These are phyloP conservation scores for Tulasnella sp. DNA, from an alignment of 768 basidiomycete species.

Conservation along the genomic window DNA sequence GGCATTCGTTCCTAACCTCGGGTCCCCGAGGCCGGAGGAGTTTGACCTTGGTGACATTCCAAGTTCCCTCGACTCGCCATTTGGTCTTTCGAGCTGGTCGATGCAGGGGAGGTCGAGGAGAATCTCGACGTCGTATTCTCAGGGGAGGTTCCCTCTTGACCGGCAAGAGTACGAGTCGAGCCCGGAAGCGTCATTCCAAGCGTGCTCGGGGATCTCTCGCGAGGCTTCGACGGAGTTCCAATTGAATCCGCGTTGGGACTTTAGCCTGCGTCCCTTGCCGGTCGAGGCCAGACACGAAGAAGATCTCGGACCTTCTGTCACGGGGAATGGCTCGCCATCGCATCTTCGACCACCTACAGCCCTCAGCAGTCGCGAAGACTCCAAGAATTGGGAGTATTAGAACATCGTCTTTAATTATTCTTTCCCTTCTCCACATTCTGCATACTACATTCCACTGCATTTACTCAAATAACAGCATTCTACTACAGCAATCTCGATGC, in stretches of 20 bases:
- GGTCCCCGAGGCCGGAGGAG: neutral
- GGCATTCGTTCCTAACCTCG: neutral
- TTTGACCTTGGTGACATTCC: neutral
- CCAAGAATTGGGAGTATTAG: constrained; percentile 8
- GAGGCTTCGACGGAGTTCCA: neutral
- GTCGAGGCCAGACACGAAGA: neutral
- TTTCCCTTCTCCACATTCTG: neutral
- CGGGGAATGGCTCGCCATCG: neutral
- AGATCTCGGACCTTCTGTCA: neutral
- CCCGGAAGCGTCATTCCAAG: neutral
- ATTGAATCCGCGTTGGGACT: neutral
- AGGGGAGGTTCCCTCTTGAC: neutral
- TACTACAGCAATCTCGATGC: neutral
- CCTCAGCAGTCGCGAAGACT: neutral
- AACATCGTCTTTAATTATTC: neutral
- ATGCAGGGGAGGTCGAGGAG: neutral
- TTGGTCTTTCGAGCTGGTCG: neutral
- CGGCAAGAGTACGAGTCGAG: neutral
- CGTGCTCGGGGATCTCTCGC: neutral
- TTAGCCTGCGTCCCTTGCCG: neutral
- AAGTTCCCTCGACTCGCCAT: neutral
- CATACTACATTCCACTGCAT: neutral
- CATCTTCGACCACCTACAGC: neutral
- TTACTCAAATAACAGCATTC: neutral
- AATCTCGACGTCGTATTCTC: constrained; percentile 7